A percentile compares a stretch with the other conserved stretches of the same genome.
phyloP scores from a whole-genome alignment of 345 rosid genomes.

The Punica granatum region DNA sequence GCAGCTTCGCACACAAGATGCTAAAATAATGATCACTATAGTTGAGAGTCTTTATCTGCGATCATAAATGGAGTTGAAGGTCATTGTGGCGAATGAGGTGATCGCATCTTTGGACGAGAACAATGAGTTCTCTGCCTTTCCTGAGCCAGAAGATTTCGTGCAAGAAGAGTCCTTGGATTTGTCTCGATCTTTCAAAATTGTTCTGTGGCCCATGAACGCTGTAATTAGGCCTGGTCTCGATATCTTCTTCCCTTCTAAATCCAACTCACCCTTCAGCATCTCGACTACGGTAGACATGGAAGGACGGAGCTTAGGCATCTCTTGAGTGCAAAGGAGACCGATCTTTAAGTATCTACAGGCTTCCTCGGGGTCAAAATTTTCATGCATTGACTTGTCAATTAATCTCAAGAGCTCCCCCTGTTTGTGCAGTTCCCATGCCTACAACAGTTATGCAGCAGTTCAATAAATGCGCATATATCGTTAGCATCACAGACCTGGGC shows the following conservation, averaged over 20 bases:
- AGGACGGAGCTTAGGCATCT: constrained; percentile 48
- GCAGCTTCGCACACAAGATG: too few species aligned
- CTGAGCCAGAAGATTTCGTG: constrained; percentile 8
- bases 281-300: constrained; percentile 35
- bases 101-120: constrained; percentile 21
- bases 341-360: constrained; percentile 41
- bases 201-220: constrained; percentile 23
- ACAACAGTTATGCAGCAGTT: neutral
- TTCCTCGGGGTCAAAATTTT: constrained; percentile 28
- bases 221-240: constrained; percentile 41
- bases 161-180: neutral
- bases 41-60: constrained; percentile 6
- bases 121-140: constrained; percentile 14
- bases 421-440: constrained; percentile 12
- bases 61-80: constrained; percentile 50
- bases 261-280: constrained; percentile 40
- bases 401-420: constrained; percentile 22
- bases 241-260: constrained; percentile 26
- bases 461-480: too few species aligned
- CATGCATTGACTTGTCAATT: constrained; percentile 26
- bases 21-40: neutral
- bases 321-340: constrained; percentile 62
- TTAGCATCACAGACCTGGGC: too few species aligned
- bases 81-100: constrained; percentile 51
- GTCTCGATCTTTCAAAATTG: neutral